Evolutionary conservation across 306 rosid genomes (phyloP).

Genomic region (Cicer bijugum): DNA sequence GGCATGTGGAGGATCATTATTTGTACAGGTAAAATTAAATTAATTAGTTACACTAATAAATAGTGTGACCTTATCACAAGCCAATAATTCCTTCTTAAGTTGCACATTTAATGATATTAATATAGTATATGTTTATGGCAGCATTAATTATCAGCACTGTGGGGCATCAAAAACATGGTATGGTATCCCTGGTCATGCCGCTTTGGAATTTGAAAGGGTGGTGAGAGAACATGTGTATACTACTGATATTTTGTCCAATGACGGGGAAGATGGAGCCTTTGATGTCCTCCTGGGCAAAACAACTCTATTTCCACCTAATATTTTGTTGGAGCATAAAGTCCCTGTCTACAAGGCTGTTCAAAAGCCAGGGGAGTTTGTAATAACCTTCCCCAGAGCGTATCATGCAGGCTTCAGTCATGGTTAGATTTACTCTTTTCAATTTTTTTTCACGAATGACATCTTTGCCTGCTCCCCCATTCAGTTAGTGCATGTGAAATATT

Average conservation of each 20-base stretch:
- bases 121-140: conserved; percentile 49
- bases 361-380: conserved; percentile 89
- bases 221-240: conserved; percentile 85
- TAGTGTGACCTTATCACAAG: background rate
- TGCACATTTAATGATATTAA: conserved; percentile 41
- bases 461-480: conserved; percentile 14
- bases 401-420: conserved; percentile 99
- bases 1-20: conserved; percentile 99
- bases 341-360: conserved; percentile 97
- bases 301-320: conserved; percentile 89
- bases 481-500: conserved; percentile 26
- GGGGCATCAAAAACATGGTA: conserved; percentile 99
- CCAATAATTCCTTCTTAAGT: conserved; percentile 18
- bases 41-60: background rate
- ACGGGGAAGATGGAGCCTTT: conserved; percentile 94
- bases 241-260: conserved; percentile 74
- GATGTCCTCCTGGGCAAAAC: conserved; percentile 93
- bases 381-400: conserved; percentile 94
- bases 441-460: conserved; percentile 26
- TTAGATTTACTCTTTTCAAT: conserved; percentile 47
- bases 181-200: conserved; percentile 90
- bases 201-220: conserved; percentile 86
- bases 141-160: conserved; percentile 94
- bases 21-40: conserved; percentile 75
- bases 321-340: conserved; percentile 75